Conservation (phyloP, 257 asterid species). For the Solanum bulbocastanum region DNA sequence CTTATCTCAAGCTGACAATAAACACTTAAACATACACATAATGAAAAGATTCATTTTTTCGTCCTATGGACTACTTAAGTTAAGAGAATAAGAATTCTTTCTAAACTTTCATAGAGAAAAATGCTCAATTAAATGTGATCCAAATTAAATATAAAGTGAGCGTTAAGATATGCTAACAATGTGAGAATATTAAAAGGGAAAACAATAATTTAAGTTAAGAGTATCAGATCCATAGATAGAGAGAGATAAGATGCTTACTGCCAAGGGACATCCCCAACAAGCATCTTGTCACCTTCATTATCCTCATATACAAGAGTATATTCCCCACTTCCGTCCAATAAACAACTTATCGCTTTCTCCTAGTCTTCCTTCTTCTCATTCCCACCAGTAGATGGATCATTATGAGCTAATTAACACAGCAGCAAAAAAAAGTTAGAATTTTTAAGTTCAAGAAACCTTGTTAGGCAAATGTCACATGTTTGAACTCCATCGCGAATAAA, state of each 20-base stretch:
- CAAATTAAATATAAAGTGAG: not conserved
- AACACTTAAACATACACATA: not conserved
- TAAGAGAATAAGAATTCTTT: not conserved
- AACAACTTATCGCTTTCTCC: conserved; percentile 39
- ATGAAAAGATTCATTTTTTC: not conserved
- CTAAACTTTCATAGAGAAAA: not conserved
- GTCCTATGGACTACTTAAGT: not conserved
- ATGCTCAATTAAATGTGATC: no score
- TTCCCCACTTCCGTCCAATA: conserved; percentile 83
- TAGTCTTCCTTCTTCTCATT: conserved; percentile 23
- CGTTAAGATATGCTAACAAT: not conserved
- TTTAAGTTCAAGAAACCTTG: not conserved
- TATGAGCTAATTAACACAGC: conserved; percentile 41
- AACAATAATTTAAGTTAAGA: conserved; percentile 2
- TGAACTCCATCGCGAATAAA: no score
- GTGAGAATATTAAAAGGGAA: conserved; percentile 8
- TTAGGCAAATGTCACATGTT: not conserved
- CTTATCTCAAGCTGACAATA: not conserved
- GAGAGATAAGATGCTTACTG: conserved; percentile 56
- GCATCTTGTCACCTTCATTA: conserved; percentile 98
- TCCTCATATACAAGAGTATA: conserved; percentile 95
- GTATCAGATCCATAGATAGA: conserved; percentile 15
- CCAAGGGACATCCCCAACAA: conserved; percentile 99
- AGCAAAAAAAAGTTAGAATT: not conserved
- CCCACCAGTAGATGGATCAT: conserved; percentile 29